Evolutionary conservation across 2,329 filamentous ascomycete species (phyloP).

Genomic region (Colletotrichum zoysiae): DNA sequence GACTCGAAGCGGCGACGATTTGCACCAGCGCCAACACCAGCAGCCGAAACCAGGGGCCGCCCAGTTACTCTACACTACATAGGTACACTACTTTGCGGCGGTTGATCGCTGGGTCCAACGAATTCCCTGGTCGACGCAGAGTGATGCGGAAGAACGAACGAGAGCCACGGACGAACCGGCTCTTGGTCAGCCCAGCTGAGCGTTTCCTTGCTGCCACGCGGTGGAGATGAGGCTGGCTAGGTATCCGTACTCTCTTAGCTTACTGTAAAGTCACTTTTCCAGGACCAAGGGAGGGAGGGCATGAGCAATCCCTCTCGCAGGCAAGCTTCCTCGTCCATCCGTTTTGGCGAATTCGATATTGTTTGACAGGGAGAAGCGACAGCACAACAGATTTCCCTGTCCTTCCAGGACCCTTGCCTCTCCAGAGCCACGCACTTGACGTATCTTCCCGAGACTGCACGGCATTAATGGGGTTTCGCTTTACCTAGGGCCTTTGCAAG

Average conservation of each 20-base stretch:
- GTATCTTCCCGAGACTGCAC: neutral
- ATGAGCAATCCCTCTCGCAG: constrained; percentile 6
- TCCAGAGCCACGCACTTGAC: constrained; percentile 11
- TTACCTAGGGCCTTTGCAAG: constrained; percentile 4
- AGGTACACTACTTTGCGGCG: constrained; percentile 22
- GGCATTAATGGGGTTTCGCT: neutral
- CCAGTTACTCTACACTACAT: constrained; percentile 7
- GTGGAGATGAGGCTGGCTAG: constrained; percentile 24
- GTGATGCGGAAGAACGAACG: constrained; percentile 24
- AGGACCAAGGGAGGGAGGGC: neutral
- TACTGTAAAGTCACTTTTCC: neutral
- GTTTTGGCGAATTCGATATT: constrained; percentile 9
- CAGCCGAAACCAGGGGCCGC: constrained; percentile 22
- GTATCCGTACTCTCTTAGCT: constrained; percentile 11
- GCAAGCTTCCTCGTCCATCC: constrained; percentile 8
- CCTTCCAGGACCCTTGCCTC: constrained; percentile 2
- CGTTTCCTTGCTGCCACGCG: constrained; percentile 35
- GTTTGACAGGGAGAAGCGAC: constrained; percentile 15
- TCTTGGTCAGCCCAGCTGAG: constrained; percentile 25
- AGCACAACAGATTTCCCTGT: neutral
- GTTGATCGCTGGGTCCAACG: constrained; percentile 27
- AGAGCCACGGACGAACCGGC: constrained; percentile 23
- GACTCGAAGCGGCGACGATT: constrained; percentile 40
- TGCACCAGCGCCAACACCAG: constrained; percentile 37
- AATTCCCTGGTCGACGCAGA: constrained; percentile 21